Base-by-base conservation (phyloP, 2,329 filamentous ascomycete species). In the Trichothecium roseum region DNA sequence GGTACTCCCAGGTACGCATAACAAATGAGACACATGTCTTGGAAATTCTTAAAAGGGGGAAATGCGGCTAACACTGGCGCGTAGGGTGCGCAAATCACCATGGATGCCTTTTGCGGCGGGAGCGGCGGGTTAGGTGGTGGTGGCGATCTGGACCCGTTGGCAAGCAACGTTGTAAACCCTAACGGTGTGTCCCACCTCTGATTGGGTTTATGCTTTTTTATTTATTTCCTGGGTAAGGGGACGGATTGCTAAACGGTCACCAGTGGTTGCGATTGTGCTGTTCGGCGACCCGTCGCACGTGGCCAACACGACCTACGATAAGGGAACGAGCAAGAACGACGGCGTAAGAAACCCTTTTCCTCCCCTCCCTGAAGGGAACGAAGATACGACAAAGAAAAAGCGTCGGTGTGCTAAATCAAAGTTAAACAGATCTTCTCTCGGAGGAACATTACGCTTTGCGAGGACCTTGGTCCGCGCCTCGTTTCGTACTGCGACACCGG, bases 211-310 rank as follows among this genome's bases (percentile, higher is more conserved):
- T n/a, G n/a, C n/a, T 8, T 20, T 6, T 18, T 4, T 9, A 15
- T 20, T 9, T 9, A 12, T 18, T 15, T 9, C 10, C 22, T 22
- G 26, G 9, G n/a, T 9, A 9, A 9, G 8, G 26, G 26, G 9
- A 18, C 31, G 4, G 7, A 18, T 35, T 5, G n/a, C 24, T 22
- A 16, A 35, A 12, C 17, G 14, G 13, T 14, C 24, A 30, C 10
- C 6, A 8, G 61, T 65, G 28, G 54, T 62, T 37, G 60, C 60
- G 18, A 49, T 62, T 39, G 43, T 59, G 30, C 41, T 62, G 35
- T 61, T 63, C 34, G 62, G 62, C 32, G 61, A 65, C 47, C 62
- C 62, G 15, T 56, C 56, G 38, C 56, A 61, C 46, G 46, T 53
- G 40, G 47, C 48, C 47, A 54, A 55, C 36, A 37, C 49, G 17